These are phyloP conservation scores for Hemisphaericaspora xylofermentans DNA, from an alignment of 1,139 yeast genomes.

Conservation along the genomic window DNA sequence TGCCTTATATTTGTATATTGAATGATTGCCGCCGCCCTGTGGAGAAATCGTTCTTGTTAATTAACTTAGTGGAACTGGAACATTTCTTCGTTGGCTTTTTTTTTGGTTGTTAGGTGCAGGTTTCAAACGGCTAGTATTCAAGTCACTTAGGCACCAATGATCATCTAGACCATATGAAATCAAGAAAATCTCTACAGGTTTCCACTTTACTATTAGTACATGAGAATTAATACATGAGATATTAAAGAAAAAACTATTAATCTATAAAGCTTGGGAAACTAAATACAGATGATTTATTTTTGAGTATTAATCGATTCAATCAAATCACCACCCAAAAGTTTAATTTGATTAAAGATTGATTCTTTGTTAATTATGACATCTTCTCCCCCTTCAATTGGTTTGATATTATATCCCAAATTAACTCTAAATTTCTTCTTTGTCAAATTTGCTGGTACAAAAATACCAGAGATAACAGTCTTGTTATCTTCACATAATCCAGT, in stretches of 20 bases:
- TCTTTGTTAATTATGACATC: constrained; percentile 70
- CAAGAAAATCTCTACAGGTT: constrained; percentile 10
- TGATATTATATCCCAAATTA: constrained; percentile 71
- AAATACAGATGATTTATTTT: constrained; percentile 14
- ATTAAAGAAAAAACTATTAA: background rate
- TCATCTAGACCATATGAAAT: no score
- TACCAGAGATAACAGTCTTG: constrained; percentile 70
- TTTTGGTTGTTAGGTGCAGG: background rate
- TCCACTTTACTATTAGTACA: constrained; percentile 26
- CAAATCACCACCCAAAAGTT: constrained; percentile 73
- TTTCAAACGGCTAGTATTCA: no score
- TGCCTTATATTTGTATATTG: no score
- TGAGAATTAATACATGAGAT: constrained; percentile 22
- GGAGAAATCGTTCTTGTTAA: background rate
- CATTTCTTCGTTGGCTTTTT: background rate
- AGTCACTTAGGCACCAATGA: no score
- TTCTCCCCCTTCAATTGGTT: constrained; percentile 53
- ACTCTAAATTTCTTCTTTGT: constrained; percentile 70
- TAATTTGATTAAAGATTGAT: constrained; percentile 73
- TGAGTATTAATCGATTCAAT: constrained; percentile 31
- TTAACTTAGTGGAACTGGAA: no score
- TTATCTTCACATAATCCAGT: constrained; percentile 50
- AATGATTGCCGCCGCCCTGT: no score
- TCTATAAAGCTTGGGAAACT: constrained; percentile 10
- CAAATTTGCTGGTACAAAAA: constrained; percentile 67